Evolutionary conservation across 495 filamentous ascomycete genomes (phyloP).

Genomic region (Annulohypoxylon stygium): DNA sequence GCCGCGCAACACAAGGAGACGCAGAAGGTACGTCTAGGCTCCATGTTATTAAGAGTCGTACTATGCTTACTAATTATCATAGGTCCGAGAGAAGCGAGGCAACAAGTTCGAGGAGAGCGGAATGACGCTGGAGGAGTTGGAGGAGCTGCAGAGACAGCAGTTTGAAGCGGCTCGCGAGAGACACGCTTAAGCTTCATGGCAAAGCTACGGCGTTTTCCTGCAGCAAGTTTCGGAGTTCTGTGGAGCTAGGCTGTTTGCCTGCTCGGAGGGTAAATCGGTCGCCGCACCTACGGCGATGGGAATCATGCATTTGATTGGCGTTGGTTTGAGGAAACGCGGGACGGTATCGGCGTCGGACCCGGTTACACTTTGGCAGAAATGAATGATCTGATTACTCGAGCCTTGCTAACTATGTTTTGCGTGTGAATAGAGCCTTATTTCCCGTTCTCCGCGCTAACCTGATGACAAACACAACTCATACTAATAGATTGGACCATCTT

Average conservation of each 20-base stretch:
- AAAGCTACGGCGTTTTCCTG: neutral
- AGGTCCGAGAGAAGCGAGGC: conserved; percentile 96
- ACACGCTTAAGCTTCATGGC: conserved; percentile 52
- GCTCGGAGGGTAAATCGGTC: conserved; percentile 9
- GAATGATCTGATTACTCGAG: conserved; percentile 6
- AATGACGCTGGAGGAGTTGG: conserved; percentile 86
- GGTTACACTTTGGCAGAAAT: conserved; percentile 24
- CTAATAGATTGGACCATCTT: neutral
- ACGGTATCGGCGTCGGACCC: conserved; percentile 31
- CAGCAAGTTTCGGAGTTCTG: conserved; percentile 18
- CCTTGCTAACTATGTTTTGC: neutral
- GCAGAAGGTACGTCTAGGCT: conserved; percentile 76
- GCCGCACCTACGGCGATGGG: conserved; percentile 3
- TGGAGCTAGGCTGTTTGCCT: conserved; percentile 12
- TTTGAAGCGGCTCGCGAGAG: conserved; percentile 79
- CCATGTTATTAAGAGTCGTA: neutral
- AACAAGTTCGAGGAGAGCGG: conserved; percentile 97
- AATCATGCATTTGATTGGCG: conserved; percentile 40
- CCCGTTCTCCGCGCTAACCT: neutral
- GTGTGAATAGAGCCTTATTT: neutral
- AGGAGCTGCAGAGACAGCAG: conserved; percentile 89
- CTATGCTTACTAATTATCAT: conserved; percentile 28
- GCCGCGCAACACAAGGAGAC: conserved; percentile 93
- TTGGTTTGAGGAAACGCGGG: conserved; percentile 23
- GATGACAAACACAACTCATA: neutral